Conservation (phyloP, 2,329 filamentous ascomycete species). For the Fusarium coicis region DNA sequence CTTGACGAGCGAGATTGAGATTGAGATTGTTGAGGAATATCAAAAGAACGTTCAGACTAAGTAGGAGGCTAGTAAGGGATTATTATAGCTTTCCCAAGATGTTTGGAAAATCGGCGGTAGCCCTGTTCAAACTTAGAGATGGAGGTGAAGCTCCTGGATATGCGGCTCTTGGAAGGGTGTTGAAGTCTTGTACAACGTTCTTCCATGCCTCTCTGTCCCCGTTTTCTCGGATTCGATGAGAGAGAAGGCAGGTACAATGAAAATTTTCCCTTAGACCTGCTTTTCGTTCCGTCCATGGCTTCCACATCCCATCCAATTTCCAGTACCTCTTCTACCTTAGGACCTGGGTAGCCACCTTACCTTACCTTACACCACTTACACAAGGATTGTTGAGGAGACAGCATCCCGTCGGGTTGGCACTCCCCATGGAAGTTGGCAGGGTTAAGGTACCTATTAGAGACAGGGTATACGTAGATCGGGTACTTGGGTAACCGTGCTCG, state of each 20-base stretch:
- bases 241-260: background rate
- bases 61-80: constrained; percentile 4
- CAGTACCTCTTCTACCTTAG: background rate
- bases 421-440: background rate
- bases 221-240: background rate
- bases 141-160: background rate
- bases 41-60: constrained; percentile 9
- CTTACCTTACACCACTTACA: constrained; percentile 3
- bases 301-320: background rate
- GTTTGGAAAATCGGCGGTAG: background rate
- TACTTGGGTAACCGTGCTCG: constrained; percentile 17
- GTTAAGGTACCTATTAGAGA: background rate
- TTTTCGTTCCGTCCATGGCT: constrained; percentile 1
- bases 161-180: constrained; percentile 7
- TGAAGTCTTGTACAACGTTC: constrained; percentile 1
- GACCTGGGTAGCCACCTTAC: background rate
- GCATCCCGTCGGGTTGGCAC: background rate
- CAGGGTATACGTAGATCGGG: constrained; percentile 15
- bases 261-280: background rate
- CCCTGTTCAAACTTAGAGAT: constrained; percentile 1
- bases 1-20: constrained; percentile 3
- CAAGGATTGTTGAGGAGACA: constrained; percentile 12
- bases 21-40: background rate
- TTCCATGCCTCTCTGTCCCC: background rate
- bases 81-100: constrained; percentile 19